These are phyloP conservation scores for Extremus antarcticus DNA, from an alignment of 495 filamentous ascomycete genomes.

Conservation along the genomic window DNA sequence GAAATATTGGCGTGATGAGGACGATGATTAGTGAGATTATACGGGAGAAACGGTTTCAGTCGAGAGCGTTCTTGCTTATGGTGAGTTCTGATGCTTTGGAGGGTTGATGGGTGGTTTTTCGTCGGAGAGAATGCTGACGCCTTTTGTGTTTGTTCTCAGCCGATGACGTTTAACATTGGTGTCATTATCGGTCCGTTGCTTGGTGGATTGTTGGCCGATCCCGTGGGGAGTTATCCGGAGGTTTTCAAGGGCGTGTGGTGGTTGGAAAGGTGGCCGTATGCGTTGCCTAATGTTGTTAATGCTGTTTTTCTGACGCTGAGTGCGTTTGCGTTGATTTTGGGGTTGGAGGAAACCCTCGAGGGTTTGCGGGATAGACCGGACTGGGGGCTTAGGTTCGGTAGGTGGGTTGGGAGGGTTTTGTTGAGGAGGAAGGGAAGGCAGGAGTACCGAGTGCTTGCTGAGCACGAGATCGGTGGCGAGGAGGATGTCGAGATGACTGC, in stretches of 20 bases:
- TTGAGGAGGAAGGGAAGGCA: conserved; percentile 19
- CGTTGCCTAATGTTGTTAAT: conserved; percentile 64
- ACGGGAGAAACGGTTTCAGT: conserved; percentile 56
- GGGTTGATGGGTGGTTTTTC: too few species aligned
- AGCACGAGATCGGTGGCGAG: conserved; percentile 7
- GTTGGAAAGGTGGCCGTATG: conserved; percentile 60
- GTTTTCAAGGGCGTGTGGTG: conserved; percentile 59
- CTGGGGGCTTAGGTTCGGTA: conserved; percentile 40
- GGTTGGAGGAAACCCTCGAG: conserved; percentile 57
- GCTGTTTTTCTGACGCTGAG: conserved; percentile 51
- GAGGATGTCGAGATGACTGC: conserved; percentile 11
- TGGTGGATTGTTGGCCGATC: conserved; percentile 64
- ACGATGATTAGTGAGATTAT: conserved; percentile 76
- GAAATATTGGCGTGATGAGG: conserved; percentile 70
- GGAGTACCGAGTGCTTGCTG: conserved; percentile 9
- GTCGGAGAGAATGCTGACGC: too few species aligned
- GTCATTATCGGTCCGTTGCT: conserved; percentile 63
- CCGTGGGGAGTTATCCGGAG: conserved; percentile 49
- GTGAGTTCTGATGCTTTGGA: too few species aligned
- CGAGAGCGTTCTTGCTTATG: conserved; percentile 65
- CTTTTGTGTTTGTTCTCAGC: too few species aligned
- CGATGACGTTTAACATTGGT: conserved; percentile 72
- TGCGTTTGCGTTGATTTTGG: conserved; percentile 47
- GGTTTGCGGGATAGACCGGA: conserved; percentile 36
- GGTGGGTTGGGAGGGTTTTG: conserved; percentile 32